Evolutionary conservation across 768 basidiomycete genomes (phyloP).

Genomic region (Phlegmacium glaucopus): DNA sequence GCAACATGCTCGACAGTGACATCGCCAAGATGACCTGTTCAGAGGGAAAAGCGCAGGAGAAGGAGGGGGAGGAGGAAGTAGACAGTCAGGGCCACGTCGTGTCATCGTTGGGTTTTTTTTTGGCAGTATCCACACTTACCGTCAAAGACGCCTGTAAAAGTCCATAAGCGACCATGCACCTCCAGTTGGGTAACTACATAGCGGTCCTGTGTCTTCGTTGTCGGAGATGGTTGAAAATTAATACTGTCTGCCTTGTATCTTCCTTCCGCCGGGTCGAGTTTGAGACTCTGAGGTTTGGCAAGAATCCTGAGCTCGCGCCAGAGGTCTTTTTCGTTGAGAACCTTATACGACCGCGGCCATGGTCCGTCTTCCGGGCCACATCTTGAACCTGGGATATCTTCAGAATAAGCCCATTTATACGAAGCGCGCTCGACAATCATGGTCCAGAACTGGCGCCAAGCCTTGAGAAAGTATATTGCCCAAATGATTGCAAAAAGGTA

Average conservation of each 20-base stretch:
- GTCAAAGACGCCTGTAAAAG: conserved; percentile 70
- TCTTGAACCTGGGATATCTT: conserved; percentile 61
- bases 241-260: conserved; percentile 47
- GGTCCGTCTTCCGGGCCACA: conserved; percentile 63
- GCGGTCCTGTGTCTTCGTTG: conserved; percentile 57
- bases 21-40: conserved; percentile 62
- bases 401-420: conserved; percentile 45
- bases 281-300: conserved; percentile 47
- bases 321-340: conserved; percentile 46
- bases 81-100: not conserved
- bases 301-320: conserved; percentile 49
- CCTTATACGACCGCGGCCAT: conserved; percentile 59
- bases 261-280: conserved; percentile 29
- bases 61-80: no score
- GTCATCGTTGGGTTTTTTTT: no score
- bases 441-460: conserved; percentile 19
- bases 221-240: conserved; percentile 64
- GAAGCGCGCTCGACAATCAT: conserved; percentile 39
- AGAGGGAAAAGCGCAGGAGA: no score
- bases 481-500: conserved; percentile 10
- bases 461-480: conserved; percentile 7
- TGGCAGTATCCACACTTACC: conserved; percentile 40
- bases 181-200: conserved; percentile 57
- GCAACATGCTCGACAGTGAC: conserved; percentile 68
- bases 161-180: conserved; percentile 54